Percentiles rank a stretch among this genome's conserved stretches.
Evolutionary conservation across 441 rosid genomes (phyloP).

Genomic region (Euphorbia corollata): DNA sequence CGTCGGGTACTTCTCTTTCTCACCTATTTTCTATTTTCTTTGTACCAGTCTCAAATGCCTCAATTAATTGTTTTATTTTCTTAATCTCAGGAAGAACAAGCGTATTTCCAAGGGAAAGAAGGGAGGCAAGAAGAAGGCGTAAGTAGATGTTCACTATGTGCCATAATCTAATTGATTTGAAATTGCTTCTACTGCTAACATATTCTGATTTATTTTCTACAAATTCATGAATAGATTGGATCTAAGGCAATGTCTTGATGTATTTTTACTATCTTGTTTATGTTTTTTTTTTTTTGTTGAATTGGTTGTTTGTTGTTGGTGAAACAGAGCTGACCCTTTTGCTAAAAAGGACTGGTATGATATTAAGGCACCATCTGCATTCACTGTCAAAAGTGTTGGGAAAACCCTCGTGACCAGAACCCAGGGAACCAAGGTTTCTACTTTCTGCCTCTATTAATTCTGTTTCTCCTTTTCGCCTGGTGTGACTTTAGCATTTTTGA

Average conservation of each 20-base stretch:
- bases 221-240: neutral
- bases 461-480: neutral
- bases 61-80: neutral
- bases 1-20: conserved; percentile 17
- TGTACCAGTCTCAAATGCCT: neutral
- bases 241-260: neutral
- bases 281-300: neutral
- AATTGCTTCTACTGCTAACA: neutral
- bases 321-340: conserved; percentile 65
- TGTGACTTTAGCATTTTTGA: neutral
- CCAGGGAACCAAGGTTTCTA: conserved; percentile 79
- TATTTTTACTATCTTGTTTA: neutral
- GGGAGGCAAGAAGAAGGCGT: conserved; percentile 94
- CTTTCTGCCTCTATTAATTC: neutral
- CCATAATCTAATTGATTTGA: no score
- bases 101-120: conserved; percentile 45
- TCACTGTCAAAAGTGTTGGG: conserved; percentile 52
- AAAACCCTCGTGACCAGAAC: conserved; percentile 83
- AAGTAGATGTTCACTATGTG: conserved; percentile 22
- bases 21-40: neutral
- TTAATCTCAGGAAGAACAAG: conserved; percentile 26
- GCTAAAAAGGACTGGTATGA: conserved; percentile 95
- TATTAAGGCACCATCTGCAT: conserved; percentile 70
- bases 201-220: neutral
- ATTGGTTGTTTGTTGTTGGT: neutral